Evolutionary conservation across 31 red algal genomes (phyloP).

Genomic region (Endocladia muricata): DNA sequence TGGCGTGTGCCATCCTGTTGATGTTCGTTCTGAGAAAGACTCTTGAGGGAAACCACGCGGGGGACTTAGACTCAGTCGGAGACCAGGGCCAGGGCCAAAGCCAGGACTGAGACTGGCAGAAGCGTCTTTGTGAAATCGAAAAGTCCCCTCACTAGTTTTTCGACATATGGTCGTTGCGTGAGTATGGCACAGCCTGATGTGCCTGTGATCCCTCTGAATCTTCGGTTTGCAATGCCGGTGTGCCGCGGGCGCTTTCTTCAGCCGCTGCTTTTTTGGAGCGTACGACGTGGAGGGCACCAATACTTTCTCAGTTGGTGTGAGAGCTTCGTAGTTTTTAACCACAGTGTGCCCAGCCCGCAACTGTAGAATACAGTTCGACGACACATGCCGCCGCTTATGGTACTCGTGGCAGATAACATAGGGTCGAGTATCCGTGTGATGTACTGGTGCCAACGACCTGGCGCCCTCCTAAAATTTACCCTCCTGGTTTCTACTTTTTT

Average conservation of each 20-base stretch:
- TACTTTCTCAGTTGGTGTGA: background rate
- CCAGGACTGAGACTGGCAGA: background rate
- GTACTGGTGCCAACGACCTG: background rate
- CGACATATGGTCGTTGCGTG: background rate
- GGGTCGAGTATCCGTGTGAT: background rate
- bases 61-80: background rate
- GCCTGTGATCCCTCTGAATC: background rate
- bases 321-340: too few species aligned
- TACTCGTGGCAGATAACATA: background rate
- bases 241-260: background rate
- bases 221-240: background rate
- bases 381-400: background rate
- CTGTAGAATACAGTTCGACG: constrained; percentile 3
- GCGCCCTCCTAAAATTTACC: background rate
- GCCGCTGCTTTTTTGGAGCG: too few species aligned
- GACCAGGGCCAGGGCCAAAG: background rate
- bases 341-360: background rate
- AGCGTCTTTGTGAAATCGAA: background rate
- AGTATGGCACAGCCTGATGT: background rate
- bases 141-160: too few species aligned
- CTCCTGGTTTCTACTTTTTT: background rate
- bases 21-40: background rate
- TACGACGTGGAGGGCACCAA: background rate
- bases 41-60: background rate
- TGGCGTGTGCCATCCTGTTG: too few species aligned